Evolutionary conservation across 768 basidiomycete species (phyloP), one percentile per base, ranked within the genome.

Genomic region (Tylopilus plumbeoviolaceoides): DNA sequence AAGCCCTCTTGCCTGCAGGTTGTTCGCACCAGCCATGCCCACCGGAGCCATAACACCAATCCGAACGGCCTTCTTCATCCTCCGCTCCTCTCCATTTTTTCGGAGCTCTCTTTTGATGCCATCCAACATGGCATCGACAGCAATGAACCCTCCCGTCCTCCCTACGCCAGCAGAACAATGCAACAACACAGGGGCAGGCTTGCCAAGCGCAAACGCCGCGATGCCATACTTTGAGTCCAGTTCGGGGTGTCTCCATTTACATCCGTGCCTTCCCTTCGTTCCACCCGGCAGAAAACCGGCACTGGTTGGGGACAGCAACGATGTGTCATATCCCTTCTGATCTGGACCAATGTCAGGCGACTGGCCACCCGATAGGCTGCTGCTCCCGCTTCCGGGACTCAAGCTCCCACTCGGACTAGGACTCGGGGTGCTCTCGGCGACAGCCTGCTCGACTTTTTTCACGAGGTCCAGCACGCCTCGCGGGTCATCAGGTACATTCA

Each of bases 81-180:
- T 52, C 23, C 48, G 48, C 21, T 47, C 61, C 40, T 72, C 73
- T 44, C 62, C 60, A 10, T 62, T 63, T 54, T 66, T 74, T 23
- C 63, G 67, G 63, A 86, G 60, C 69, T 92, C 88, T 47, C 77
- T 67, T 61, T 80, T 72, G 4, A 93, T 72, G 5, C 81, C 86
- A 63, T 91, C 89, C 49, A 95, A 73, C n/a, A 91, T 75, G 8
- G 91, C 85, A 65, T 93, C 91, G 1, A 95, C 82, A 8, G 90
- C 84, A 63, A 98, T 93, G 68, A 91, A 98, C 23, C 89, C 90
- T 20, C 95, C 95, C 0, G 95, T 98, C 39, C 95, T 80, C 0
- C 95, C 95, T 7, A 97, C 93, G 18, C 95, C 95, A 0, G 95
- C 95, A 28, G 91, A 94, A 65, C 95, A 95, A 66, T 95, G 92